Conservation (phyloP, 345 rosid genomes). For the Trapa bicornis region DNA sequence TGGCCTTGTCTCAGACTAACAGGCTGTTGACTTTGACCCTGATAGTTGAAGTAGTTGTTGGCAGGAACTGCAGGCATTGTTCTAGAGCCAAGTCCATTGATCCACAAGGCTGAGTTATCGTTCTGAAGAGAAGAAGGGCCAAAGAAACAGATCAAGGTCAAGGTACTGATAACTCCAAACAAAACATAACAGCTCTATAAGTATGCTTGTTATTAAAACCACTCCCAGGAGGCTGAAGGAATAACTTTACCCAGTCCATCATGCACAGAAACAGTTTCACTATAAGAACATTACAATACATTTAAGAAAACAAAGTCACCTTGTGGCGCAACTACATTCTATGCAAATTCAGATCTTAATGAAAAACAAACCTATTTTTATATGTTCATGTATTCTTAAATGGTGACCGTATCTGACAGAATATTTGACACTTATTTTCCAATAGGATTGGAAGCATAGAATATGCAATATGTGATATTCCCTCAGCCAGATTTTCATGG, state of each 20-base stretch:
- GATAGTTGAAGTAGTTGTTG: constrained; percentile 74
- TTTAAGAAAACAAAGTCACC: neutral
- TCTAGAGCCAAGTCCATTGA: constrained; percentile 67
- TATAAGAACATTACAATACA: neutral
- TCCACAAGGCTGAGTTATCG: constrained; percentile 81
- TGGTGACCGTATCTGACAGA: no score
- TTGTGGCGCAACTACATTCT: neutral
- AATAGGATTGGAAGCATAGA: no score
- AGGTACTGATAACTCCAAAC: neutral
- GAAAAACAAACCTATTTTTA: neutral
- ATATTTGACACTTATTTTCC: no score
- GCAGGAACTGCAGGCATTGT: constrained; percentile 63
- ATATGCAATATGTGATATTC: neutral
- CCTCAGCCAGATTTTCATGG: neutral
- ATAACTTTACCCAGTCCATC: no score
- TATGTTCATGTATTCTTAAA: no score
- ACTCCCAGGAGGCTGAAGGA: neutral
- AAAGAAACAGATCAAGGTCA: neutral
- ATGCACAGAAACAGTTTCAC: neutral
- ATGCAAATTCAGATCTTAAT: neutral
- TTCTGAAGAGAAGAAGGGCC: constrained; percentile 31
- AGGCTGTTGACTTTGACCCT: constrained; percentile 82
- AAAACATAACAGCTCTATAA: neutral
- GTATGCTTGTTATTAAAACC: neutral
- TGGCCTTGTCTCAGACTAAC: constrained; percentile 72